These are phyloP conservation scores for Scheffersomyces parashehatae DNA, from an alignment of 1,139 yeast species.

Conservation along the genomic window DNA sequence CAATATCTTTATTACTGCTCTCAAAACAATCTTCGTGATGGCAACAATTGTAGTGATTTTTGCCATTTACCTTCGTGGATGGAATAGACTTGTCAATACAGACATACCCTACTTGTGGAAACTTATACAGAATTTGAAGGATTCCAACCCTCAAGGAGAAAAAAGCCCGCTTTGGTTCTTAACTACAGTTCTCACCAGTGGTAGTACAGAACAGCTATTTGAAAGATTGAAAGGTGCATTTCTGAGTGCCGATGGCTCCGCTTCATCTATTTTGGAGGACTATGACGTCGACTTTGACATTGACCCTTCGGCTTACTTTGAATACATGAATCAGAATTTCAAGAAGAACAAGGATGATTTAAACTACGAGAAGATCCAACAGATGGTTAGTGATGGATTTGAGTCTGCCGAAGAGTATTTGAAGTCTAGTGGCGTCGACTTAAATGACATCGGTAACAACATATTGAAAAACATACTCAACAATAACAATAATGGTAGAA, in stretches of 20 bases:
- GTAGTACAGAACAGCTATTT: neutral
- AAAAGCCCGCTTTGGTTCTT: neutral
- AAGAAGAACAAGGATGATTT: constrained; percentile 11
- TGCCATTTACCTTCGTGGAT: constrained; percentile 19
- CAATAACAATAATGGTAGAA: too few relatives aligned
- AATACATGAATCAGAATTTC: constrained; percentile 20
- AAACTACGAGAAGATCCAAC: constrained; percentile 15
- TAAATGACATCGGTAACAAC: constrained; percentile 6
- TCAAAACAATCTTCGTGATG: constrained; percentile 19
- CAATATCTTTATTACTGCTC: constrained; percentile 18
- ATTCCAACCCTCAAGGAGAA: neutral
- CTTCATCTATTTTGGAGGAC: constrained; percentile 3
- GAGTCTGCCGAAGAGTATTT: constrained; percentile 10
- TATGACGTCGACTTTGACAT: constrained; percentile 11
- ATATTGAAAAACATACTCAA: constrained; percentile 1
- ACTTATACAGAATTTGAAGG: neutral
- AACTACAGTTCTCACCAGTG: neutral
- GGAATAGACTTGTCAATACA: constrained; percentile 9
- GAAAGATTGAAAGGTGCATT: neutral
- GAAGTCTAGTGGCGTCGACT: constrained; percentile 8
- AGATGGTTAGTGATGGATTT: constrained; percentile 17
- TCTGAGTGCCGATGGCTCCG: neutral
- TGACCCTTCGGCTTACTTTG: constrained; percentile 14
- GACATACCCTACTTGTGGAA: constrained; percentile 9
- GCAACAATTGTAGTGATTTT: constrained; percentile 8